Percentiles rank a stretch among this genome's conserved stretches.
Conservation (phyloP, 2,329 filamentous ascomycete species). For the Ophiostoma montium region DNA sequence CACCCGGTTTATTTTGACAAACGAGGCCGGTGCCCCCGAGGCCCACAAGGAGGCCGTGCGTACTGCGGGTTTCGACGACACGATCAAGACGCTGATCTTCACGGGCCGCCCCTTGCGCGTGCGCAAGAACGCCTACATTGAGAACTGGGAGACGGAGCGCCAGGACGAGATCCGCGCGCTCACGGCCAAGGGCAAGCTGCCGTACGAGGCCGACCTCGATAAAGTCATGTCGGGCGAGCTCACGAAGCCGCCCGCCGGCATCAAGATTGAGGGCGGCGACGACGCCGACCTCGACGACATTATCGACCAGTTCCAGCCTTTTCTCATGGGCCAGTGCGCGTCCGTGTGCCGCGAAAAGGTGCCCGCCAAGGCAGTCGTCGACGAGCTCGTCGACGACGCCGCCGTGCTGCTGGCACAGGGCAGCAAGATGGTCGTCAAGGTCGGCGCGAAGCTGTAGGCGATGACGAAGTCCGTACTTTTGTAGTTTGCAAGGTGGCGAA, state of each 20-base stretch:
- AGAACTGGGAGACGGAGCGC: slow-evolving; percentile 93
- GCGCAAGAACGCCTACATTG: slow-evolving; percentile 83
- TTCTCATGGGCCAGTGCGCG: slow-evolving; percentile 92
- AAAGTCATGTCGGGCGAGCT: slow-evolving; percentile 53
- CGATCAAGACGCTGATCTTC: slow-evolving; percentile 95
- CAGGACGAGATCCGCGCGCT: slow-evolving; percentile 82
- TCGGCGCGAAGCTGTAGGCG: slow-evolving; percentile 52
- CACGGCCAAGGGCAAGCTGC: slow-evolving; percentile 76
- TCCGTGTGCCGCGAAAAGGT: slow-evolving; percentile 90
- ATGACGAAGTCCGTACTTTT: too few relatives aligned
- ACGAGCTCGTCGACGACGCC: slow-evolving; percentile 83
- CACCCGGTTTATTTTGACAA: slow-evolving; percentile 83
- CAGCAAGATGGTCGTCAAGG: slow-evolving; percentile 49
- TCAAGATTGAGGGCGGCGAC: slow-evolving; percentile 29
- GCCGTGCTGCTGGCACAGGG: slow-evolving; percentile 55
- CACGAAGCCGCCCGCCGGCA: slow-evolving; percentile 45
- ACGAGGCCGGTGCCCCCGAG: slow-evolving; percentile 88
- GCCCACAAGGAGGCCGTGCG: slow-evolving; percentile 91
- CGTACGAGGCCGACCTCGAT: slow-evolving; percentile 90
- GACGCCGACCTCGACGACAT: slow-evolving; percentile 65
- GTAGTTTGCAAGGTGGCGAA: too few relatives aligned
- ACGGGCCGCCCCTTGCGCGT: slow-evolving; percentile 91
- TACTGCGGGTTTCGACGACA: slow-evolving; percentile 88
- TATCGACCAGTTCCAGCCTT: slow-evolving; percentile 82
- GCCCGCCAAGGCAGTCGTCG: slow-evolving; percentile 78